Percentiles rank a stretch among this genome's conserved stretches.
Evolutionary conservation across 805 yeast species (phyloP).

Genomic region (Brettanomyces bruxellensis): DNA sequence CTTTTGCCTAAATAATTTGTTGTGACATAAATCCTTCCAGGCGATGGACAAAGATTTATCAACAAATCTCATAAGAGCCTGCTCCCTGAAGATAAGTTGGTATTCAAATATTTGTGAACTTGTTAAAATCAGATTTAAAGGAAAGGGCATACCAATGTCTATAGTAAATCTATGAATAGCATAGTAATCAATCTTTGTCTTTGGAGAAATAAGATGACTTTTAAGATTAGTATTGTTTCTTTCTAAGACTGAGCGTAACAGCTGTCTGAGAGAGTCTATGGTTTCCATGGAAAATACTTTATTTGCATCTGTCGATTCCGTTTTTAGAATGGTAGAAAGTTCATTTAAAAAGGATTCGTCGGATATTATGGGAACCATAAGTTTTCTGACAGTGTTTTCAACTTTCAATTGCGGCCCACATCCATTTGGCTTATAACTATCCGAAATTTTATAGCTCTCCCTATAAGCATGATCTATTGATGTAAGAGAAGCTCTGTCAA

Average conservation of each 20-base stretch:
- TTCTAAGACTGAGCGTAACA: conserved; percentile 35
- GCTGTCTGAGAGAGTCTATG: conserved; percentile 32
- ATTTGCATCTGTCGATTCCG: conserved; percentile 46
- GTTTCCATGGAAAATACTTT: conserved; percentile 37
- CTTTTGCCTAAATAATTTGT: conserved; percentile 56
- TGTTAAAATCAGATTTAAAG: conserved; percentile 67
- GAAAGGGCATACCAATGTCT: conserved; percentile 71
- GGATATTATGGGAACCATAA: conserved; percentile 11
- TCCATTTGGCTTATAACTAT: no score
- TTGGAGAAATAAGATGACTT: conserved; percentile 5
- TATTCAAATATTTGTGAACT: conserved; percentile 66
- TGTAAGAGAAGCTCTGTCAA: conserved; percentile 17
- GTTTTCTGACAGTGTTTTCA: conserved; percentile 11
- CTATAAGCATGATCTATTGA: conserved; percentile 25
- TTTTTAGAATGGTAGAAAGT: conserved; percentile 41
- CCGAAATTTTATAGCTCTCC: conserved; percentile 9
- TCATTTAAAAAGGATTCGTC: conserved; percentile 16
- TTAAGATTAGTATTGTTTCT: conserved; percentile 12
- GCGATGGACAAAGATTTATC: conserved; percentile 51
- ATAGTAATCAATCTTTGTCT: conserved; percentile 29
- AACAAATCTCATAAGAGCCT: conserved; percentile 53
- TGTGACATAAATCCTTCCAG: conserved; percentile 62
- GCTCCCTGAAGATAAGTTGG: conserved; percentile 69
- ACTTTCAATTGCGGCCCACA: background rate
- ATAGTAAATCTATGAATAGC: conserved; percentile 45